phyloP scores from a whole-genome alignment of 2,329 filamentous ascomycete species.

The Aspergillus sp. region DNA sequence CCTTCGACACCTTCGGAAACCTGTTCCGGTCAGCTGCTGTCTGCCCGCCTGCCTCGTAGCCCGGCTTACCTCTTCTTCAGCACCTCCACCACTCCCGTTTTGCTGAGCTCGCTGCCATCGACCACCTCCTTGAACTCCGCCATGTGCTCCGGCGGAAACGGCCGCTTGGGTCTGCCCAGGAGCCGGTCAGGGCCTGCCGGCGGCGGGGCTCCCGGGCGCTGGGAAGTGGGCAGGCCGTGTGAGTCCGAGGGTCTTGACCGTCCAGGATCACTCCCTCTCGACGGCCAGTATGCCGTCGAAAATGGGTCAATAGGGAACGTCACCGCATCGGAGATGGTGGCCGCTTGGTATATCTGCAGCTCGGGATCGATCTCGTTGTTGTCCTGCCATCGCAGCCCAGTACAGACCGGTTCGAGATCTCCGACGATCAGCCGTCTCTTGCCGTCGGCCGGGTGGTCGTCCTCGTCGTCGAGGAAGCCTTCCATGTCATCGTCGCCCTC shows the following conservation, averaged over 20 bases:
- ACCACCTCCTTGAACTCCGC: conserved; percentile 61
- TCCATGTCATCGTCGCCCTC: conserved; percentile 78
- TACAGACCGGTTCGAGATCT: conserved; percentile 65
- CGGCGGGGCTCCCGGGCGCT: background rate
- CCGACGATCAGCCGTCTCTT: conserved; percentile 52
- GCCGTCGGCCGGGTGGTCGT: conserved; percentile 51
- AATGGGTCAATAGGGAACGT: conserved; percentile 70
- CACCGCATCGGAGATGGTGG: conserved; percentile 54
- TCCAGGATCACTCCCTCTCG: conserved; percentile 16
- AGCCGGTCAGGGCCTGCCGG: conserved; percentile 7
- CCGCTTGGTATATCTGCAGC: conserved; percentile 58
- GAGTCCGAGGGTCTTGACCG: conserved; percentile 13
- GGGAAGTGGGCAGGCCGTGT: conserved; percentile 12
- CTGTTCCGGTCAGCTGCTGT: conserved; percentile 21
- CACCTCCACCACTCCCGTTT: conserved; percentile 64
- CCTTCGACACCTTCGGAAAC: conserved; percentile 61
- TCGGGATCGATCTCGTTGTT: conserved; percentile 39
- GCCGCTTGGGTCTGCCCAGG: conserved; percentile 24
- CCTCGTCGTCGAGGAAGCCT: conserved; percentile 79
- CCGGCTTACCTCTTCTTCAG: conserved; percentile 55
- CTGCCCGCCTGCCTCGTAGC: background rate
- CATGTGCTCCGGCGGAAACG: conserved; percentile 52
- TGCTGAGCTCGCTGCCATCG: conserved; percentile 61
- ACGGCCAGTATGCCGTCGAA: conserved; percentile 68
- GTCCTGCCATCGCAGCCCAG: conserved; percentile 74